Evolutionary conservation across 139 green algal genomes (phyloP), one percentile per base, ranked within the genome.

Genomic region (Chlorella sp.): DNA sequence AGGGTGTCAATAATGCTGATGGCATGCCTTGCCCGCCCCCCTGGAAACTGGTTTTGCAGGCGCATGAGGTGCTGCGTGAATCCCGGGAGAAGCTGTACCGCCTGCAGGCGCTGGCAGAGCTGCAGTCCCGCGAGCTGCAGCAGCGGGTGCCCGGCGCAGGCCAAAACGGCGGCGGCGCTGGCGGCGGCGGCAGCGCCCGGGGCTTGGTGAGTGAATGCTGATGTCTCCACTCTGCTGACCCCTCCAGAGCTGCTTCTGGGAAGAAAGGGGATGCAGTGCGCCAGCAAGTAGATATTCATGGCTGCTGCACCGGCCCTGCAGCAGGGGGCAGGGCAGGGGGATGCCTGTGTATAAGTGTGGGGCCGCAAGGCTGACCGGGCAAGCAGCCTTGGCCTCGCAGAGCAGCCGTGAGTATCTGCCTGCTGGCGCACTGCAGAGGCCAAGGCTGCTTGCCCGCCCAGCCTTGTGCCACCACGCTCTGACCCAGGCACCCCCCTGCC

Each of bases 61-160:
- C 91, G 2, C 90, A 94, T 53, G 82, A 86, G 30, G 81, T 71
- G 0, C 39, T 92, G 39, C 84, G 86, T 18, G 85, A 77, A 26
- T 86, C 87, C 26, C 83, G 88, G 18, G 91, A 92, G 37, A 61
- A 40, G 5, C 89, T 87, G 15, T 88, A 91, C 73, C 24, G 86
- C 79, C 61, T 93, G 71, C 85, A 90, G 73, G 91, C 87, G 16
- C 71, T 87, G 40, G 64, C 76, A 16, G 91, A 92, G 53, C 68
- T 92, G 21, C 79, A 91, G 36, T 39, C 57, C 21, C 81, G 61
- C 12, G 76, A 90, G 86, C 84, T 88, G 84, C 68, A 66, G 68
- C 37, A 32, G 84, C 82, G 82, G 21, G 37, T 2, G 22, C 36
- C 75, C 61, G 30, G 57, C 68, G 40, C 28, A 12, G n/a, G n/a